Base-by-base conservation (phyloP, 1,284 basidiomycete genomes). In the Inonotus hispidus region DNA sequence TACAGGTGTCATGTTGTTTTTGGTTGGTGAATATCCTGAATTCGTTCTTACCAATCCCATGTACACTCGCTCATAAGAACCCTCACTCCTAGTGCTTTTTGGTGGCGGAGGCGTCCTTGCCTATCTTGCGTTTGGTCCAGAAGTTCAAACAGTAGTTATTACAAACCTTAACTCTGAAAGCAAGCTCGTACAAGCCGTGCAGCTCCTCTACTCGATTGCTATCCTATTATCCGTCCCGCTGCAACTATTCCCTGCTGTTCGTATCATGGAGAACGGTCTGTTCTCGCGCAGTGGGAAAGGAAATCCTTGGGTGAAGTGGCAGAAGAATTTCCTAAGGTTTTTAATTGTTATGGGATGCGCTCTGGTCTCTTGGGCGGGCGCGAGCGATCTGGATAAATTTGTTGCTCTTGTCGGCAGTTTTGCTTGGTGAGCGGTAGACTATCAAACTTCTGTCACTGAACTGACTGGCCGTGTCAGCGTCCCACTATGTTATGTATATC, bases 221-320 rank as follows among this genome's bases (percentile, higher is more conserved):
- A 99, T 98, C 72, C 79, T 98, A 63, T 85, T 98, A 45, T 97
- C 94, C 14, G 90, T 93, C 14, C 96, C 96, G 0, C 83, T 99
- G 3, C 95, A 97, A 72, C 87, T 99, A 60, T 98, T 99, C 90
- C 96, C 96, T 0, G 97, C 95, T 1, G 88, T 98, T 53, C 85
- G 95, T 50, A 98, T 99, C 71, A 85, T 99, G 76, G 97, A 99
- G 79, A 96, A 96, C 68, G 95, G 93, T 1, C 71, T 99, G n/a
- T 98, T 99, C 72, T 83, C 85, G 56, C 85, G 84, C 56, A 97
- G 95, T 68, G 97, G 98, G 64, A 93, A 93, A 73, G 79, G 67
- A 39, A 75, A 88, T 69, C 64, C 72, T 39, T 76, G 80, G 58
- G 85, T 92, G 69, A 92, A 91, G 71, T 92, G 96, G 93, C 79